Evolutionary conservation across 495 filamentous ascomycete genomes (phyloP).

Genomic region (Talaromyces wortmannii): DNA sequence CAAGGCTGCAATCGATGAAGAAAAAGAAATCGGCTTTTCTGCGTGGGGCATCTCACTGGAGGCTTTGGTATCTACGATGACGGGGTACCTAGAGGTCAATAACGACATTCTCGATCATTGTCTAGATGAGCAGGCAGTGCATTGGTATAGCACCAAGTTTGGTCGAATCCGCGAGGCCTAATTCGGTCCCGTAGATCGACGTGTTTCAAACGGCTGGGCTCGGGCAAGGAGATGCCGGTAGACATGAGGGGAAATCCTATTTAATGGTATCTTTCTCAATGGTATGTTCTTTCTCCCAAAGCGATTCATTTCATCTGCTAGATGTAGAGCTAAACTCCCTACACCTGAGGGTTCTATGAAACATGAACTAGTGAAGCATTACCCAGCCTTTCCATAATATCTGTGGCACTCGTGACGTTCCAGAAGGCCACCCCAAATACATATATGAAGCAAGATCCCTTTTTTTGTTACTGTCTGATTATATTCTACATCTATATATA

Average conservation of each 20-base stretch:
- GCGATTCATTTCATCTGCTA: no score
- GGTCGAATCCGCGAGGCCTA: constrained; percentile 10
- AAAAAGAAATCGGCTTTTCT: constrained; percentile 7
- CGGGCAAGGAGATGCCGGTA: constrained; percentile 10
- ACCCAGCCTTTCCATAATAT: no score
- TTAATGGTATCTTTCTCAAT: neutral
- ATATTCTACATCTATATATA: neutral
- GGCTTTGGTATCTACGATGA: constrained; percentile 12
- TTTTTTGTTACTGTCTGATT: neutral
- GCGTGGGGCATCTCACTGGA: constrained; percentile 4
- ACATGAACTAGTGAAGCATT: no score
- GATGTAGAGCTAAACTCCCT: no score
- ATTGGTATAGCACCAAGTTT: constrained; percentile 10
- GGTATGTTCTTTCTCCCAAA: no score
- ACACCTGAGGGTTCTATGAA: no score
- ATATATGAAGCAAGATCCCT: no score
- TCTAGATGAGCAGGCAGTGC: constrained; percentile 4
- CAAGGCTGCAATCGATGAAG: constrained; percentile 10
- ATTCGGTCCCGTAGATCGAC: constrained; percentile 4
- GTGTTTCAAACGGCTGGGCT: constrained; percentile 9
- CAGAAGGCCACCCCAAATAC: no score
- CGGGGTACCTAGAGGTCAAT: constrained; percentile 13
- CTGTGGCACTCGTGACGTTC: no score
- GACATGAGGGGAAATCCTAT: constrained; percentile 13
- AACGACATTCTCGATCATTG: constrained; percentile 13